Evolutionary conservation across 176 grass and related monocot genomes (phyloP).

Genomic region (Coix lacrymajobi): DNA sequence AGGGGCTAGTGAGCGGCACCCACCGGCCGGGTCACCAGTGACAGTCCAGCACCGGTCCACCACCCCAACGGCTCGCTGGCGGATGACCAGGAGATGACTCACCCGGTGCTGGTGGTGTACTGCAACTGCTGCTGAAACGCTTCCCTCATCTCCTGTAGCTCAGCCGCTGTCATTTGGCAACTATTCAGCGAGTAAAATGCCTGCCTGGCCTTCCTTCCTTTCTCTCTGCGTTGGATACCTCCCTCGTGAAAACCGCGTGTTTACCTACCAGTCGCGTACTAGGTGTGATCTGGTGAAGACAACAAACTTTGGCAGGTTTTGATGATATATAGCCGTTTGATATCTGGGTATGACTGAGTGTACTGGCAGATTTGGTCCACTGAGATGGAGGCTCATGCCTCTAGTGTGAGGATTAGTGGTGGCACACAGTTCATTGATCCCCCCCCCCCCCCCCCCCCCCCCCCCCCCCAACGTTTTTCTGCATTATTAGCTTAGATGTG

Average conservation of each 20-base stretch:
- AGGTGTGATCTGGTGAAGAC: not conserved
- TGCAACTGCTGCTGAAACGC: not conserved
- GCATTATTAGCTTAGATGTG: not conserved
- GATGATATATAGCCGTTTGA: slow-evolving; percentile 21
- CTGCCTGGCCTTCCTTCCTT: not conserved
- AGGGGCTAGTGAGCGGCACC: not conserved
- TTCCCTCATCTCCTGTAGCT: not conserved
- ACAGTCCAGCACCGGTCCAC: not conserved
- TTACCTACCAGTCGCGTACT: not conserved
- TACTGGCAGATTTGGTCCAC: not conserved
- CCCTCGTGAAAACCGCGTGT: not conserved
- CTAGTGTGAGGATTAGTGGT: not conserved
- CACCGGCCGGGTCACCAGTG: not conserved
- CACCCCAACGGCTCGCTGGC: not conserved
- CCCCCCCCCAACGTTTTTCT: not conserved
- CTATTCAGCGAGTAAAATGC: not conserved
- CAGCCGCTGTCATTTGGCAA: slow-evolving; percentile 19
- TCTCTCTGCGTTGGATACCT: not conserved
- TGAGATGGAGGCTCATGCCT: not conserved
- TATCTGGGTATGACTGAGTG: not conserved
- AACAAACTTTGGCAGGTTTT: not conserved
- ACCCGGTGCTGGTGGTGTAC: too few relatives aligned
- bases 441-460: too few relatives aligned
- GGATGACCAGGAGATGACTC: not conserved
- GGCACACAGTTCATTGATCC: not conserved